Evolutionary conservation across 208 protist genomes (phyloP).

Genomic region (Wallacemonas sp.): DNA sequence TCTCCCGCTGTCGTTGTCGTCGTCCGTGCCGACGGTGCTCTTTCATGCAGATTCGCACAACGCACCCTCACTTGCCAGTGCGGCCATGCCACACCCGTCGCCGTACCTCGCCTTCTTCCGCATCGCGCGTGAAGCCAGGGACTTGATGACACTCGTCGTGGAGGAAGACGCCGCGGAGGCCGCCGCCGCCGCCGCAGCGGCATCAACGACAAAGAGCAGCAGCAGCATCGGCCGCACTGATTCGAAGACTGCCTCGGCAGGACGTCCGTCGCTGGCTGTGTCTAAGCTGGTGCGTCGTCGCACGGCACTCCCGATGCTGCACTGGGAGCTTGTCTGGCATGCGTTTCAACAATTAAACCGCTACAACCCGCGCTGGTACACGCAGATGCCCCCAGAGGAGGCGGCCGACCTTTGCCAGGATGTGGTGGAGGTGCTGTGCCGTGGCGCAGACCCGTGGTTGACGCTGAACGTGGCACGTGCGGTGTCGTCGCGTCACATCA

Average conservation of each 20-base stretch:
- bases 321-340: conserved; percentile 82
- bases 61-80: not conserved
- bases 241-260: conserved; percentile 3
- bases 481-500: conserved; percentile 54
- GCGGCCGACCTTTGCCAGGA: conserved; percentile 58
- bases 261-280: not conserved
- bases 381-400: conserved; percentile 44
- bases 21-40: not conserved
- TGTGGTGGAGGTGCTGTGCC: conserved; percentile 68
- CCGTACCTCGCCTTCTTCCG: conserved; percentile 83
- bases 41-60: not conserved
- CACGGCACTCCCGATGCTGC: conserved; percentile 64
- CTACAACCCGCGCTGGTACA: conserved; percentile 64
- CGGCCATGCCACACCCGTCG: conserved; percentile 49
- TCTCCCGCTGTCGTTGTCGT: not conserved
- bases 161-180: not conserved
- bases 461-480: conserved; percentile 71
- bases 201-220: not conserved
- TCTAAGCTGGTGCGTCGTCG: not conserved
- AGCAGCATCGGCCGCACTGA: too few relatives aligned
- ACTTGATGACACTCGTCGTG: conserved; percentile 38
- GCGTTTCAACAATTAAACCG: conserved; percentile 79
- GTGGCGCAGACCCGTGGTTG: conserved; percentile 82
- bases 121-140: conserved; percentile 66
- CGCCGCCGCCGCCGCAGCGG: not conserved